Base-by-base conservation (phyloP, 805 yeast genomes). In the Saturnispora dispora region DNA sequence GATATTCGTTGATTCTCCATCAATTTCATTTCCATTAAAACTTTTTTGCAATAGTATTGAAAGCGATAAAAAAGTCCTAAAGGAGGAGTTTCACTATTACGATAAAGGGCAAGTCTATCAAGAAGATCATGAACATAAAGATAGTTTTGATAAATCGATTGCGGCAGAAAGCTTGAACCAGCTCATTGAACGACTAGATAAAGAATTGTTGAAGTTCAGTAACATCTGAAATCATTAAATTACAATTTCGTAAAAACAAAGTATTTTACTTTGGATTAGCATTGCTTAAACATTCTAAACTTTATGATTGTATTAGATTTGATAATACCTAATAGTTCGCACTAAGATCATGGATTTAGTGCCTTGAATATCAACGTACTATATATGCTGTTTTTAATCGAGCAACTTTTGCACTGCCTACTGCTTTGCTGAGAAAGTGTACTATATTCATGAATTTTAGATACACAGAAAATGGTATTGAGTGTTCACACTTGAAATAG, bases 41-140 rank as follows among this genome's bases (percentile, higher is more conserved):
- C 9, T 47, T 13, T 47, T 13, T 30, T 13, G 33, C 33, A 30
- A 30, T 30, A 13, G 58, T 2, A 46, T 9, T 25, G 28, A 48
- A 17, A 45, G 35, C 7, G 52, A 53, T 7, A 52, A 47, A 2
- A 59, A 58, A 32, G 57, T 58, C 4, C 8, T 25, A 9, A 57
- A 52, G 2, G 53, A 51, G 10, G 55, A 50, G 10, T 48, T 47
- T n/a, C 47, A 41, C 5, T 50, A 37, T 18, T 28, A 43, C 13
- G 51, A 40, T 18, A 37, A 37, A 37, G 3, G 6, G 20, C 23
- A 17, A 20, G 6, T 20, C 7, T 9, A 37, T n/a, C 41, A 37
- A 18, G 11, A 37, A 17, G 13, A 9, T 10, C 20, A 17, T 37
- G 22, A 17, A 37, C 22, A 8, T 9, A 18, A 7, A n/a, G 22